Conservation (phyloP, 805 yeast genomes). For the Teunomyces aglyptinius region DNA sequence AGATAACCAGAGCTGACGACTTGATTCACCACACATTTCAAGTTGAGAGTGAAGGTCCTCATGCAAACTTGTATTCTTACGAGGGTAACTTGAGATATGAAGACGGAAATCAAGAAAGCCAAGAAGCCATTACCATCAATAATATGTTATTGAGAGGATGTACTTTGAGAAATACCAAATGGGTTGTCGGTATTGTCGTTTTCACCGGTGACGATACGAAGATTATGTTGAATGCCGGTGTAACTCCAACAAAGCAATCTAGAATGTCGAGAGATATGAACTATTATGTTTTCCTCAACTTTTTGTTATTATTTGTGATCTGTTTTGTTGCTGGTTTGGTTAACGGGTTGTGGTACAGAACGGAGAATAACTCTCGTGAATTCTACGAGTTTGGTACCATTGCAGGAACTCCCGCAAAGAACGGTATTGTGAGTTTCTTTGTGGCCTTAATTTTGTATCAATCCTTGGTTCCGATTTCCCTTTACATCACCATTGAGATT, state of each 20-base stretch:
- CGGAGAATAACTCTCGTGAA: slow-evolving; percentile 42
- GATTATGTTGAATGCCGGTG: slow-evolving; percentile 75
- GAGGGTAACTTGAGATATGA: slow-evolving; percentile 58
- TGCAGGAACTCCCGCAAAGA: slow-evolving; percentile 58
- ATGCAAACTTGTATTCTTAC: slow-evolving; percentile 70
- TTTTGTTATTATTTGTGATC: slow-evolving; percentile 55
- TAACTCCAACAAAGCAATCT: slow-evolving; percentile 71
- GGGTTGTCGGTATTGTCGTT: slow-evolving; percentile 73
- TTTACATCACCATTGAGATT: slow-evolving; percentile 75
- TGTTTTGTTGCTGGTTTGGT: slow-evolving; percentile 70
- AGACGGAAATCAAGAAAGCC: slow-evolving; percentile 17
- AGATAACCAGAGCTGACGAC: slow-evolving; percentile 37
- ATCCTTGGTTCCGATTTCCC: slow-evolving; percentile 75
- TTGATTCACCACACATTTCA: slow-evolving; percentile 48
- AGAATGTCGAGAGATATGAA: slow-evolving; percentile 66
- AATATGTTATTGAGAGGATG: slow-evolving; percentile 72
- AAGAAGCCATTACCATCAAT: slow-evolving; percentile 60
- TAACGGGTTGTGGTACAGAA: slow-evolving; percentile 62
- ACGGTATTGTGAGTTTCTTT: slow-evolving; percentile 67
- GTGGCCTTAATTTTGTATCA: slow-evolving; percentile 74
- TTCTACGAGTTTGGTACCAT: slow-evolving; percentile 63
- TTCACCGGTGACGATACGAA: slow-evolving; percentile 77
- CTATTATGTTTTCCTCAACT: slow-evolving; percentile 62
- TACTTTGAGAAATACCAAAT: slow-evolving; percentile 68
- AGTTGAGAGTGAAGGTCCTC: slow-evolving; percentile 84